Evolutionary conservation across 495 filamentous ascomycete genomes (phyloP), one percentile per base, ranked within the genome.

Genomic region (Astrothelium macrocarpum): DNA sequence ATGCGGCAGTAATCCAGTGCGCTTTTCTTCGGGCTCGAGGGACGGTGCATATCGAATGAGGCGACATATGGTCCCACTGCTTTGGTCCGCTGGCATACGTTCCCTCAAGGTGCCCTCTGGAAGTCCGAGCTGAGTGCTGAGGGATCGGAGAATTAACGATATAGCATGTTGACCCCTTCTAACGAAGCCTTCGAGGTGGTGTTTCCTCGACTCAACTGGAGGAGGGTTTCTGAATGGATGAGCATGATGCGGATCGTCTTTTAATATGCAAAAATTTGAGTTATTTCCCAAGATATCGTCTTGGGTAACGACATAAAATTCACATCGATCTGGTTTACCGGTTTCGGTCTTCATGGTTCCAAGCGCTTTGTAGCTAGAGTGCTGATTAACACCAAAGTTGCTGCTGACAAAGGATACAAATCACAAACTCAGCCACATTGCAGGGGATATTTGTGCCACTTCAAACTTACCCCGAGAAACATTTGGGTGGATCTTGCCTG

Each of bases 341-440:
- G 59, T 63, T 56, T 70, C 66, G 2, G 59, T 58, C 63, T 69
- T 69, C 58, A 45, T 62, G 28, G 31, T 25, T 20, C 67, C 67
- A 3, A 42, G 11, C 29, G 42, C 32, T 60, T 67, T 69, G 62
- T 69, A 67, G 16, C 65, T 69, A 59, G 32, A 4, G 49, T 29
- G 11, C 29, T 29, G 25, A 10, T 26, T 56, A 56, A 20, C 5
- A 49, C 5, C 10, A 18, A 49, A 18, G 1, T 16, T 16, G 36
- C 36, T 16, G 0, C 45, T 18, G 5, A 18, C 1, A 49, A 23
- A 23, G 45, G 34, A 14, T 39, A 14, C 5, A 5, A 39, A 39
- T 5, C 34, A 39, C 5, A 20, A 49, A 49, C 5, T 49, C 5
- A 18, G 45, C 5, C n/a, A 23, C 11, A 18, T 2, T 49, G 45